A percentile compares a stretch with the other conserved stretches of the same genome.
These are phyloP conservation scores for Paramarasmius palmivorus DNA, from an alignment of 1,284 basidiomycete species.

Conservation along the genomic window DNA sequence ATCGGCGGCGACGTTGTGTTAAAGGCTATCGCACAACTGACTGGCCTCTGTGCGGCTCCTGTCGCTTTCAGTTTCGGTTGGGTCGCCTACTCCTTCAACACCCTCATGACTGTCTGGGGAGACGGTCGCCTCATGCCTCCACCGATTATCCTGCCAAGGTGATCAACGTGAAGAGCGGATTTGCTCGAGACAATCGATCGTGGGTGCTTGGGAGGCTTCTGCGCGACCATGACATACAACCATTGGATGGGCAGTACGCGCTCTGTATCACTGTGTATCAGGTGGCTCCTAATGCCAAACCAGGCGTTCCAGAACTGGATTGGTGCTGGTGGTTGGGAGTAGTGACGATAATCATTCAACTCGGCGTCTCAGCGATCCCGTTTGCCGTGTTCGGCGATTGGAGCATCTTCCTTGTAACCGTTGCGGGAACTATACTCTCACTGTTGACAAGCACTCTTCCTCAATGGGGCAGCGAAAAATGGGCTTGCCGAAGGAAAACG, in stretches of 20 bases:
- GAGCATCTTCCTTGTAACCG: conserved; percentile 28
- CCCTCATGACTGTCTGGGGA: conserved; percentile 28
- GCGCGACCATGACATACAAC: conserved; percentile 28
- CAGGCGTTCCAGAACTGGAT: conserved; percentile 25
- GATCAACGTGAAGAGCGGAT: conserved; percentile 27
- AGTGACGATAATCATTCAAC: conserved; percentile 25
- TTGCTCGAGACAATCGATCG: conserved; percentile 26
- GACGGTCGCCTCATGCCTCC: conserved; percentile 29
- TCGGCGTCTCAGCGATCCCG: conserved; percentile 28
- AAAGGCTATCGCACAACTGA: conserved; percentile 31
- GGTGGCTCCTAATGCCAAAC: neutral
- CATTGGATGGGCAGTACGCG: too few species aligned
- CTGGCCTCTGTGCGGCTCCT: conserved; percentile 26
- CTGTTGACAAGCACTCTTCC: conserved; percentile 24
- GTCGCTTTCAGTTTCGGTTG: conserved; percentile 40
- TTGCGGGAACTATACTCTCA: conserved; percentile 25
- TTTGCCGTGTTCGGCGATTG: conserved; percentile 25
- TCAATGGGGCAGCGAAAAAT: conserved; percentile 32
- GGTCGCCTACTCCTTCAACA: conserved; percentile 33
- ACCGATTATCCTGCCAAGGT: conserved; percentile 27
- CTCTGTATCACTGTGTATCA: too few species aligned
- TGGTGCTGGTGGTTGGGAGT: conserved; percentile 29
- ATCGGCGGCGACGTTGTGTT: conserved; percentile 37
- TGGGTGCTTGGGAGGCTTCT: conserved; percentile 33
- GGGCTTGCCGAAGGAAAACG: conserved; percentile 21